Evolutionary conservation across 441 rosid genomes (phyloP).

Genomic region (Euphorbia schlechtendalii): DNA sequence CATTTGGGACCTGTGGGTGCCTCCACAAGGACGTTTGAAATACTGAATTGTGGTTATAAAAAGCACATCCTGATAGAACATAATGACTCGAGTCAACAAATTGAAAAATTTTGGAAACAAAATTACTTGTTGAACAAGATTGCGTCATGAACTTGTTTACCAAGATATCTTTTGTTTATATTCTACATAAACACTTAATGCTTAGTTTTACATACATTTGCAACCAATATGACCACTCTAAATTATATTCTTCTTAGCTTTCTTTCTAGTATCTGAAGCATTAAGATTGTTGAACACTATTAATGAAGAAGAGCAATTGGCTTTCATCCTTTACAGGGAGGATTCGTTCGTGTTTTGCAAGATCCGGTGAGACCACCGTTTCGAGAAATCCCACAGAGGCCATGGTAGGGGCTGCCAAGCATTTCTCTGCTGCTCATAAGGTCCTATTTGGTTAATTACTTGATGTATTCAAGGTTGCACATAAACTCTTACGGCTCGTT

Average conservation of each 20-base stretch:
- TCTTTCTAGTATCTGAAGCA: too few species aligned
- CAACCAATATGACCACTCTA: too few species aligned
- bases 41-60: too few species aligned
- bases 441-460: slow-evolving; percentile 20
- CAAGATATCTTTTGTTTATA: not conserved
- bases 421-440: slow-evolving; percentile 33
- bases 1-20: not conserved
- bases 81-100: not conserved
- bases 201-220: too few species aligned
- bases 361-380: not conserved
- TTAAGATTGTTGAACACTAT: slow-evolving; percentile 2
- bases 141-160: not conserved
- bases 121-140: not conserved
- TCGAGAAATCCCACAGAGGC: not conserved
- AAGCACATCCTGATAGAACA: not conserved
- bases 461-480: too few species aligned
- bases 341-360: slow-evolving; percentile 9
- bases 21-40: not conserved
- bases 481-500: too few species aligned
- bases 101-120: too few species aligned
- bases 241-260: not conserved
- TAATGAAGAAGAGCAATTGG: slow-evolving; percentile 11
- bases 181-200: not conserved
- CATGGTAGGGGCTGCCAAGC: slow-evolving; percentile 30
- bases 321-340: slow-evolving; percentile 4